Percentiles rank a stretch among this genome's conserved stretches.
Conservation (phyloP, 2,329 filamentous ascomycete species). For the Alternaria dauci region DNA sequence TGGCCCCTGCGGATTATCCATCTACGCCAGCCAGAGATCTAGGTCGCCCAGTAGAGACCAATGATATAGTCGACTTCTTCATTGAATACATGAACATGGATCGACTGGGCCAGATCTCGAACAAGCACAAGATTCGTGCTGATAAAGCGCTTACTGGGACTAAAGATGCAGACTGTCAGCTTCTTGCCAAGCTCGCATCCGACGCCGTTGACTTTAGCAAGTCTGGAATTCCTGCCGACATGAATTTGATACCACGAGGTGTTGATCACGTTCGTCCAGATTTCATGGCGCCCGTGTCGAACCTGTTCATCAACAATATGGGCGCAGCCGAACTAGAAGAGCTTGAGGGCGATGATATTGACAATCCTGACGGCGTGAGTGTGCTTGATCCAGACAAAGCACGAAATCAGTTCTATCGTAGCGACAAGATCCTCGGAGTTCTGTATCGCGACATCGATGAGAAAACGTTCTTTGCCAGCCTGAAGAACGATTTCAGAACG, state of each 20-base stretch:
- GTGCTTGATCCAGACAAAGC: conserved; percentile 55
- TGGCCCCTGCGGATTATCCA: conserved; percentile 74
- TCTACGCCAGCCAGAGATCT: conserved; percentile 66
- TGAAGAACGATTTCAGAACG: conserved; percentile 31
- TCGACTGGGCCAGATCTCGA: conserved; percentile 54
- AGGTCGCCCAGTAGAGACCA: conserved; percentile 63
- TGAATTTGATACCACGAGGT: conserved; percentile 26
- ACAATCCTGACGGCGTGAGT: conserved; percentile 47
- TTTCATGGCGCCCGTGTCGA: conserved; percentile 62
- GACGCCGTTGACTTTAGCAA: conserved; percentile 46
- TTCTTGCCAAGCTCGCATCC: conserved; percentile 51
- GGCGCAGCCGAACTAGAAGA: conserved; percentile 36
- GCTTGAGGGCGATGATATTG: conserved; percentile 40
- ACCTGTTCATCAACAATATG: conserved; percentile 44
- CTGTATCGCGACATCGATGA: conserved; percentile 80
- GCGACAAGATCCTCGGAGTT: conserved; percentile 71
- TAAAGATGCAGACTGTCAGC: conserved; percentile 42
- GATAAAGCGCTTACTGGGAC: conserved; percentile 48
- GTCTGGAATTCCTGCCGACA: conserved; percentile 30
- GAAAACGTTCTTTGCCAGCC: conserved; percentile 62
- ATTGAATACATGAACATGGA: conserved; percentile 61
- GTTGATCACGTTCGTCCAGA: conserved; percentile 54
- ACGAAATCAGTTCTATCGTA: conserved; percentile 68
- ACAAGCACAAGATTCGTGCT: conserved; percentile 53
- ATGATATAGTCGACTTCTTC: conserved; percentile 83